Percentiles rank a stretch among this genome's conserved stretches.
phyloP scores from a whole-genome alignment of 352 stramenopile genomes.

The Phytopythium helicoides region DNA sequence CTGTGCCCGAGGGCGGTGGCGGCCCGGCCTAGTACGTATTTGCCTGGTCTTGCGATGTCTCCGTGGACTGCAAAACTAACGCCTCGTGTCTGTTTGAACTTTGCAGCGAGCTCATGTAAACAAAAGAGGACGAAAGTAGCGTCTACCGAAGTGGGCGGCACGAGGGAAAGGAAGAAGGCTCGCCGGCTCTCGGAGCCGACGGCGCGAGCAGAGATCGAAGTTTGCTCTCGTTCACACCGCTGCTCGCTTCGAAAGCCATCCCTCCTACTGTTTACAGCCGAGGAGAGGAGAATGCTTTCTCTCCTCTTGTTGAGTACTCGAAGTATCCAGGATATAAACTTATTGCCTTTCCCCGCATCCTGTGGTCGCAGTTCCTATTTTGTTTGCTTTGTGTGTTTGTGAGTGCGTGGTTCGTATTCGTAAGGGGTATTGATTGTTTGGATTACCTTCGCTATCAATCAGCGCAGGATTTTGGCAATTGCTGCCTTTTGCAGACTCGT shows the following conservation, averaged over 20 bases:
- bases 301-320: conserved; percentile 5
- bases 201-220: conserved; percentile 7
- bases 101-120: conserved; percentile 77
- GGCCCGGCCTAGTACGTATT: conserved; percentile 96
- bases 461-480: conserved; percentile 78
- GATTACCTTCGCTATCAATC: conserved; percentile 4
- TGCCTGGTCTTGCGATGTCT: not conserved
- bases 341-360: conserved; percentile 3
- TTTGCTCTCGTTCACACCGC: conserved; percentile 1
- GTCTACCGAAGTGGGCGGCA: not conserved
- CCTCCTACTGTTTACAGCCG: not conserved
- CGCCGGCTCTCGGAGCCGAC: not conserved
- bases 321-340: conserved; percentile 6
- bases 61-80: conserved; percentile 16
- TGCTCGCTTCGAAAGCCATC: not conserved
- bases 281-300: not conserved
- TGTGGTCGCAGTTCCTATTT: no score
- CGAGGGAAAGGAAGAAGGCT: not conserved
- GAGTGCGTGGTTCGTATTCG: not conserved
- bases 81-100: conserved; percentile 5
- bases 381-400: not conserved
- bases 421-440: not conserved
- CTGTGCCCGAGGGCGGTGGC: conserved; percentile 96
- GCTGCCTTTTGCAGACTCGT: conserved; percentile 90
- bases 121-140: conserved; percentile 2